Evolutionary conservation across 2,329 filamentous ascomycete genomes (phyloP).

Genomic region (Akanthomyces uredinophilus): DNA sequence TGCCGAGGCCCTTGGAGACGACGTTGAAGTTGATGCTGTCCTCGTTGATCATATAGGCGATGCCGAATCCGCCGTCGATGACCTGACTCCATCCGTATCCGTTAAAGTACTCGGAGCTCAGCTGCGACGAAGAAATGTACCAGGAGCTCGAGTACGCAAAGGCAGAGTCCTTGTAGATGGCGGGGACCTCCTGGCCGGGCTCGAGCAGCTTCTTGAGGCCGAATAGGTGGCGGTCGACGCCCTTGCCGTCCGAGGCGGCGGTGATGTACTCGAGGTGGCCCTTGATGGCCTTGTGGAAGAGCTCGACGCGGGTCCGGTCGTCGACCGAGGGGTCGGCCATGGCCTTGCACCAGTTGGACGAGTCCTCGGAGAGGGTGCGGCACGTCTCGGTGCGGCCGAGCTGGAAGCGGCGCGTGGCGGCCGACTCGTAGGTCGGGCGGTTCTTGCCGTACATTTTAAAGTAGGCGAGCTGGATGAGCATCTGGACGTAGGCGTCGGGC

Average conservation of each 20-base stretch:
- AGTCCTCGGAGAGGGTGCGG: conserved; percentile 85
- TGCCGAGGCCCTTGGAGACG: conserved; percentile 86
- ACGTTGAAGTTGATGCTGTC: conserved; percentile 98
- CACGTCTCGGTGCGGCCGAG: conserved; percentile 95
- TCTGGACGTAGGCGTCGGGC: conserved; percentile 95
- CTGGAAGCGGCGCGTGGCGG: conserved; percentile 91
- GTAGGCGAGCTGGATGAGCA: conserved; percentile 98
- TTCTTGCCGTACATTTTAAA: conserved; percentile 99
- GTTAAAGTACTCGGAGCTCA: conserved; percentile 97
- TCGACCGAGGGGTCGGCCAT: conserved; percentile 67
- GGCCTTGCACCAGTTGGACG: conserved; percentile 80
- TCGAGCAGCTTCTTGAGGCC: conserved; percentile 87
- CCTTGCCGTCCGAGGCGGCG: conserved; percentile 84
- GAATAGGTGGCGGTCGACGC: conserved; percentile 95
- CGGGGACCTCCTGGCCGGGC: conserved; percentile 73
- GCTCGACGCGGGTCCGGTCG: conserved; percentile 60
- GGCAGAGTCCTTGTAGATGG: conserved; percentile 81
- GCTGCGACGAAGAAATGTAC: conserved; percentile 83
- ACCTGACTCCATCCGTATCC: conserved; percentile 99
- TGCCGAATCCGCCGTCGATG: conserved; percentile 90
- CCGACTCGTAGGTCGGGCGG: conserved; percentile 95
- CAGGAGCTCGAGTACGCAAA: conserved; percentile 80
- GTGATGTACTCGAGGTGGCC: conserved; percentile 87
- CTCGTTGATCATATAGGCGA: conserved; percentile 99
- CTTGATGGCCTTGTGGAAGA: conserved; percentile 77